Evolutionary conservation across 345 rosid species (phyloP).

Genomic region (Gossypium arboreum): DNA sequence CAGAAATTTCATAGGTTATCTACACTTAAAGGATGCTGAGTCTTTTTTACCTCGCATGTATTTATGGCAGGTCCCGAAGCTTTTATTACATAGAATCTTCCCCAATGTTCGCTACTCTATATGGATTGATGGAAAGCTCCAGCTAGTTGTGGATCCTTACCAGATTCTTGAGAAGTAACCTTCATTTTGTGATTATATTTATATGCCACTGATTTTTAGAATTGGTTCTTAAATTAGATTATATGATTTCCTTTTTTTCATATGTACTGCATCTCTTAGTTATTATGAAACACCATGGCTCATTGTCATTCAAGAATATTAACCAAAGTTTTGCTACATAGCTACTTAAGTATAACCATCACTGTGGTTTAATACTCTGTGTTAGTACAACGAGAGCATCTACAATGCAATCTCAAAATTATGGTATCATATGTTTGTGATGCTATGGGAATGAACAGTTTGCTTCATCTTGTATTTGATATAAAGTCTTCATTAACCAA

Average conservation of each 20-base stretch:
- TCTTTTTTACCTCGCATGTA: slow-evolving; percentile 17
- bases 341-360: background rate
- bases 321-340: background rate
- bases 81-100: slow-evolving; percentile 73
- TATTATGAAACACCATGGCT: background rate
- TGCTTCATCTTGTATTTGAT: background rate
- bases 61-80: slow-evolving; percentile 76
- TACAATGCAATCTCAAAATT: background rate
- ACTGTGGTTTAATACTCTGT: background rate
- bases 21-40: slow-evolving; percentile 1
- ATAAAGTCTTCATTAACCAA: background rate
- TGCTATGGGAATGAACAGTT: background rate
- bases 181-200: slow-evolving; percentile 13
- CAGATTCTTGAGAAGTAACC: slow-evolving; percentile 78
- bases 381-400: background rate
- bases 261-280: background rate
- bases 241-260: background rate
- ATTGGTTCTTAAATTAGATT: background rate
- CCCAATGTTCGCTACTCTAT: slow-evolving; percentile 73
- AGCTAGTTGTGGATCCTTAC: slow-evolving; percentile 84
- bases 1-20: background rate
- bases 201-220: background rate
- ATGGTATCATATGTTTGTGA: background rate
- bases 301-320: background rate
- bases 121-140: slow-evolving; percentile 94